Percentiles rank a stretch among this genome's conserved stretches.
These are phyloP conservation scores for Capsicum baccatum DNA, from an alignment of 257 asterid species.

Conservation along the genomic window DNA sequence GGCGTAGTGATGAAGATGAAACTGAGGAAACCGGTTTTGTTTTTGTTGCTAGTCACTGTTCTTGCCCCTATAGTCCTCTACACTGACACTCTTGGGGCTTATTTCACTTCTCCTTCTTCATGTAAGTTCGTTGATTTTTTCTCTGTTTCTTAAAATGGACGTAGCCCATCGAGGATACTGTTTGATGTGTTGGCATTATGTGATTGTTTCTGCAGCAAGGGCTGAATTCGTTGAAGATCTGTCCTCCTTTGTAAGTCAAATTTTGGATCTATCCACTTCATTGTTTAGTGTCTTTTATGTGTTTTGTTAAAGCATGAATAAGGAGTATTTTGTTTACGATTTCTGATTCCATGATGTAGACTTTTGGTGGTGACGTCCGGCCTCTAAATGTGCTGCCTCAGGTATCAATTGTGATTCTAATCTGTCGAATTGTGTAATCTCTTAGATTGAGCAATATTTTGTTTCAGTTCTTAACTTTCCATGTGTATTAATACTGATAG, in stretches of 20 bases:
- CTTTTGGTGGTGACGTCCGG: constrained; percentile 72
- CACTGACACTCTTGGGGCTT: constrained; percentile 68
- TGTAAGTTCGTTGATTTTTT: constrained; percentile 49
- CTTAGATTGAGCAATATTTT: neutral
- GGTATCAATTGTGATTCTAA: constrained; percentile 45
- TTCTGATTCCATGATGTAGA: constrained; percentile 44
- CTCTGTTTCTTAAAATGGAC: neutral
- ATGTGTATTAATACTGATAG: constrained; percentile 46
- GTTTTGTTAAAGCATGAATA: neutral
- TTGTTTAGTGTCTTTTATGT: neutral
- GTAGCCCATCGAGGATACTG: neutral
- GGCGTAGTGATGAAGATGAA: constrained; percentile 50
- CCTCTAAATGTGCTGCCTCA: constrained; percentile 77
- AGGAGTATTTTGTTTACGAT: neutral
- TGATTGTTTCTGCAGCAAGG: constrained; percentile 55
- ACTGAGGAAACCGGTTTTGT: constrained; percentile 62
- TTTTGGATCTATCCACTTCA: neutral
- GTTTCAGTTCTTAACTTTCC: constrained; percentile 36
- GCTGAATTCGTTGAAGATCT: constrained; percentile 69
- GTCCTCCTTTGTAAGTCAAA: constrained; percentile 70
- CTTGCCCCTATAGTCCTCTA: constrained; percentile 77
- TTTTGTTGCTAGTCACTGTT: constrained; percentile 73
- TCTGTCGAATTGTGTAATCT: constrained; percentile 11
- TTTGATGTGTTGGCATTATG: constrained; percentile 17
- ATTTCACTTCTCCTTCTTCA: constrained; percentile 64